phyloP scores from a whole-genome alignment of 2,329 filamentous ascomycete species.

The Plectosphaerella cucumerina region DNA sequence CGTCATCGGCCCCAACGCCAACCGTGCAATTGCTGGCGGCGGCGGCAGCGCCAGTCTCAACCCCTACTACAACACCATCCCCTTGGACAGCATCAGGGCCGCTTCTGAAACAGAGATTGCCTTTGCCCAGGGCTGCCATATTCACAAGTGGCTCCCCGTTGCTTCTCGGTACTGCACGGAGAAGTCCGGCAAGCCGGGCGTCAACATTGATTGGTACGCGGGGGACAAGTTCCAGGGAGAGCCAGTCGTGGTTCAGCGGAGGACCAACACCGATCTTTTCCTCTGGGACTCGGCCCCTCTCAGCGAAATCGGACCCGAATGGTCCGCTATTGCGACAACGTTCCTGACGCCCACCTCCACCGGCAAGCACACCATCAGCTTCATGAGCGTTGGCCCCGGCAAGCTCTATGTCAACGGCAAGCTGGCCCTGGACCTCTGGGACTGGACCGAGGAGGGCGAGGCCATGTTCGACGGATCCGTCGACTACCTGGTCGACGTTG shows the following conservation, averaged over 20 bases:
- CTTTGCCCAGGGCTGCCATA: conserved; percentile 60
- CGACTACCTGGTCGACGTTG: conserved; percentile 57
- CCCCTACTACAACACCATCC: conserved; percentile 64
- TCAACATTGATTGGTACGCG: conserved; percentile 60
- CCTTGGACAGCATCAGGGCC: conserved; percentile 57
- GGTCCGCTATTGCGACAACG: conserved; percentile 60
- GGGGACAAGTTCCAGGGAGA: conserved; percentile 59
- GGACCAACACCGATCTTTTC: conserved; percentile 63
- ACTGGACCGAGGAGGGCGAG: conserved; percentile 66
- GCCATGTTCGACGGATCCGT: conserved; percentile 68
- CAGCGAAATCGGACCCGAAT: conserved; percentile 55
- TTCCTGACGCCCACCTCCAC: conserved; percentile 53
- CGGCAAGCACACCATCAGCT: conserved; percentile 62
- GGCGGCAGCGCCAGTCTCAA: conserved; percentile 66
- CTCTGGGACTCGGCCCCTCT: conserved; percentile 66
- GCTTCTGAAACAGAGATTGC: conserved; percentile 50
- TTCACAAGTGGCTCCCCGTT: conserved; percentile 61
- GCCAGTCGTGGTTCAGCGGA: conserved; percentile 52
- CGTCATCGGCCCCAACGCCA: conserved; percentile 64
- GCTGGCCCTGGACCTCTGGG: conserved; percentile 60
- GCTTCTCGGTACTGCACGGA: conserved; percentile 56
- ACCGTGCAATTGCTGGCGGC: conserved; percentile 62
- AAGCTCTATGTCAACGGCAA: conserved; percentile 56
- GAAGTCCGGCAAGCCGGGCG: conserved; percentile 53
- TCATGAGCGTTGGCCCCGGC: conserved; percentile 64